Conservation (phyloP, 495 filamentous ascomycete genomes). For the Lindgomyces ingoldianus region DNA sequence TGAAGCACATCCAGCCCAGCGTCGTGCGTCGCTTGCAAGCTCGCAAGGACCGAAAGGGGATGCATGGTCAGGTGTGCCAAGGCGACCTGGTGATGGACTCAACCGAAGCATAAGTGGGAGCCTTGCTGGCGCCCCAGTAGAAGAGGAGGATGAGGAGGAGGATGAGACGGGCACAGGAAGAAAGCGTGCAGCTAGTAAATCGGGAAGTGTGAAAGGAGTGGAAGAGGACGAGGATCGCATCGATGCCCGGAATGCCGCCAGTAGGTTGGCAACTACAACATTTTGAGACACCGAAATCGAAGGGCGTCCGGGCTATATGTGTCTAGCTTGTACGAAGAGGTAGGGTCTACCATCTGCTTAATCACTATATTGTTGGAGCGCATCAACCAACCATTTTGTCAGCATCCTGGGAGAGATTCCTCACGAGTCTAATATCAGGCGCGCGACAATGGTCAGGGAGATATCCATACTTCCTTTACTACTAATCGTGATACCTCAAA, state of each 20-base stretch:
- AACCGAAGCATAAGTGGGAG: conserved; percentile 75
- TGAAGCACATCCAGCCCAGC: conserved; percentile 74
- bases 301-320: background rate
- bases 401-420: too few relatives aligned
- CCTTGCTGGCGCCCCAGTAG: conserved; percentile 49
- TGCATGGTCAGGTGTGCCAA: conserved; percentile 92
- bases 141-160: conserved; percentile 50
- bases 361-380: background rate
- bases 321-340: background rate
- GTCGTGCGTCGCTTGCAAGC: conserved; percentile 74
- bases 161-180: conserved; percentile 56
- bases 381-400: too few relatives aligned
- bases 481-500: too few relatives aligned
- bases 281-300: conserved; percentile 56
- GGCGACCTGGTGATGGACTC: conserved; percentile 72
- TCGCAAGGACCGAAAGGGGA: conserved; percentile 95
- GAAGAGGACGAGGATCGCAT: conserved; percentile 94
- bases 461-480: too few relatives aligned
- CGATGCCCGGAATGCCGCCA: conserved; percentile 93
- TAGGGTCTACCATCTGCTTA: background rate
- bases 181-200: conserved; percentile 61
- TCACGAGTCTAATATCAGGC: too few relatives aligned
- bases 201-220: conserved; percentile 57
- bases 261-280: conserved; percentile 87
- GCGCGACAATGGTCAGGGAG: too few relatives aligned